Conservation (phyloP, 192 early-diverging fungal genomes). For the Entomortierella parvispora region DNA sequence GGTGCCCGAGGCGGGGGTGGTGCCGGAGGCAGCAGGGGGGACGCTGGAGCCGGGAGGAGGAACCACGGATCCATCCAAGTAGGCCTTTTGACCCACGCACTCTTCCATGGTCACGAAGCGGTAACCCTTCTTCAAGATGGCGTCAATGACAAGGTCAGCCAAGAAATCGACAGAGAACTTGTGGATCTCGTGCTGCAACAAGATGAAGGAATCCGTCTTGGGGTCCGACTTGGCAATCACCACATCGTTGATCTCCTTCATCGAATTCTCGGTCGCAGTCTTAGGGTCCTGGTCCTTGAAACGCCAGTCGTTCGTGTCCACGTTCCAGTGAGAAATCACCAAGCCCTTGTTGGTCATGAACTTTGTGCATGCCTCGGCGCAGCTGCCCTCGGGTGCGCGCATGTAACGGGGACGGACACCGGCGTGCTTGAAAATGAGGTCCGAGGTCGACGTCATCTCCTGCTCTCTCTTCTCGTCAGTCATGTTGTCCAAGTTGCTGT, state of each 20-base stretch:
- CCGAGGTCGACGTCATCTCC: constrained; percentile 57
- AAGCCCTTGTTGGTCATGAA: constrained; percentile 23
- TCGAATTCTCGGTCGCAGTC: not conserved
- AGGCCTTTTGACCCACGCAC: constrained; percentile 25
- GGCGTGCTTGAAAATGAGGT: constrained; percentile 52
- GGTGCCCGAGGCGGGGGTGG: not conserved
- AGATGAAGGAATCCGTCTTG: constrained; percentile 32
- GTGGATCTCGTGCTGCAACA: constrained; percentile 50
- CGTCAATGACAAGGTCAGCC: constrained; percentile 31
- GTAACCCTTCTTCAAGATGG: constrained; percentile 40
- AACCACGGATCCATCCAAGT: constrained; percentile 3
- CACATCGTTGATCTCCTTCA: constrained; percentile 9
- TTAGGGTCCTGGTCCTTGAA: not conserved
- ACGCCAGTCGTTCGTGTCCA: constrained; percentile 45
- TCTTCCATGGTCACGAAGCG: constrained; percentile 38
- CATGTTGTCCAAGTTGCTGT: constrained; percentile 55
- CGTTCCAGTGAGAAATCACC: constrained; percentile 28
- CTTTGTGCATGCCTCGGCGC: constrained; percentile 17
- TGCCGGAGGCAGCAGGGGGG: not conserved
- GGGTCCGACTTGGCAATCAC: constrained; percentile 15
- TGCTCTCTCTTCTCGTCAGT: constrained; percentile 43
- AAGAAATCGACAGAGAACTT: constrained; percentile 27
- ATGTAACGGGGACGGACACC: constrained; percentile 64
- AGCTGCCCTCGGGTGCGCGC: constrained; percentile 63
- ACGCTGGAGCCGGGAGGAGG: not conserved